Percentiles rank a stretch among this genome's conserved stretches.
Evolutionary conservation across 108 stramenopile species (phyloP).

Genomic region (Cyclotella choctawhatcheeana): DNA sequence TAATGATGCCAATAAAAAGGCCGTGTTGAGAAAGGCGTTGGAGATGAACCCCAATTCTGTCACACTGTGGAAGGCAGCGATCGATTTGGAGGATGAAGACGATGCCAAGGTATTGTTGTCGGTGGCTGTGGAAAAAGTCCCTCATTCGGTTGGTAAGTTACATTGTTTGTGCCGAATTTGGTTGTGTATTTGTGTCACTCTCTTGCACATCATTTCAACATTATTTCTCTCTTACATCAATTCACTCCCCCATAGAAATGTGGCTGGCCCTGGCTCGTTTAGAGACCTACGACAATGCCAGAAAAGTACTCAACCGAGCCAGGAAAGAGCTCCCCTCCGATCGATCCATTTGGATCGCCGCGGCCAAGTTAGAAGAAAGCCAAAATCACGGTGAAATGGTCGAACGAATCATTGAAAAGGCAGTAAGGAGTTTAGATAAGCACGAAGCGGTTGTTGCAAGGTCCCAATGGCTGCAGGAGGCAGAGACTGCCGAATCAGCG

Average conservation of each 20-base stretch:
- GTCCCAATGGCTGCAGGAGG: constrained; percentile 90
- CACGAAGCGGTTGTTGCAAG: constrained; percentile 87
- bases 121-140: constrained; percentile 96
- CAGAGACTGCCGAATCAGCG: constrained; percentile 83
- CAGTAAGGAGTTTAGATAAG: constrained; percentile 69
- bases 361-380: constrained; percentile 97
- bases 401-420: constrained; percentile 80
- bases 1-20: constrained; percentile 84
- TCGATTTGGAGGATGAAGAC: constrained; percentile 95
- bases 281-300: constrained; percentile 97
- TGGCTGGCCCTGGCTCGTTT: constrained; percentile 98
- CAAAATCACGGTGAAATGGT: constrained; percentile 81
- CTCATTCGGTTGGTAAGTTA: constrained; percentile 70
- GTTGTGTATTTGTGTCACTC: no score
- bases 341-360: constrained; percentile 95
- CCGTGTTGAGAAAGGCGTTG: constrained; percentile 92
- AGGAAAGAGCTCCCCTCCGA: constrained; percentile 92
- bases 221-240: no score
- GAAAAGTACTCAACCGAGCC: constrained; percentile 94
- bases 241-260: constrained; percentile 84
- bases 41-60: constrained; percentile 93
- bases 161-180: no score
- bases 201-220: no score
- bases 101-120: constrained; percentile 93
- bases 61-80: constrained; percentile 95